Evolutionary conservation across 2,329 filamentous ascomycete genomes (phyloP).

Genomic region (Aspergillus tanneri): DNA sequence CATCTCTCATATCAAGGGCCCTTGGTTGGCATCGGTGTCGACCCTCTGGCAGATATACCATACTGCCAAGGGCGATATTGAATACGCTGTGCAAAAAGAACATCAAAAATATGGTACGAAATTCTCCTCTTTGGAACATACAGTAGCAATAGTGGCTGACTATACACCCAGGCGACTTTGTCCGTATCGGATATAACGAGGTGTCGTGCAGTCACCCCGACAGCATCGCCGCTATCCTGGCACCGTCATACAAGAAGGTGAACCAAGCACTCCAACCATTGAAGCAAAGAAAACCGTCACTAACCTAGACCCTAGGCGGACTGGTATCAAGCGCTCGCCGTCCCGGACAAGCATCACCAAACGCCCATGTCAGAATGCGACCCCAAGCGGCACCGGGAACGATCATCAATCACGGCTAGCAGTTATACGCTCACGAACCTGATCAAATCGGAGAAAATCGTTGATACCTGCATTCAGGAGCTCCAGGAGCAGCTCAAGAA

Average conservation of each 20-base stretch:
- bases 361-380: constrained; percentile 43
- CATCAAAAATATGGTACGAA: constrained; percentile 43
- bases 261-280: too few relatives aligned
- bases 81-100: constrained; percentile 36
- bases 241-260: constrained; percentile 35
- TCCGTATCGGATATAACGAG: constrained; percentile 47
- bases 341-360: constrained; percentile 44
- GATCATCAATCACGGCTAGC: constrained; percentile 33
- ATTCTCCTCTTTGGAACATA: background rate
- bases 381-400: constrained; percentile 36
- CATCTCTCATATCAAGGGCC: constrained; percentile 45
- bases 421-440: constrained; percentile 34
- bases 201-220: constrained; percentile 47
- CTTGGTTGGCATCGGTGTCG: constrained; percentile 42
- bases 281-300: too few relatives aligned
- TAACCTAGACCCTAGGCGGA: too few relatives aligned
- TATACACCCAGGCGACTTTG: constrained; percentile 36
- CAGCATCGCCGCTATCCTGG: constrained; percentile 29
- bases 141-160: background rate
- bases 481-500: constrained; percentile 30
- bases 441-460: constrained; percentile 27
- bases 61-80: constrained; percentile 40
- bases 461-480: constrained; percentile 31
- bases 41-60: constrained; percentile 43
- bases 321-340: constrained; percentile 38